Evolutionary conservation across 1,284 basidiomycete genomes (phyloP).

Genomic region (Boletellus dicymbophilus): DNA sequence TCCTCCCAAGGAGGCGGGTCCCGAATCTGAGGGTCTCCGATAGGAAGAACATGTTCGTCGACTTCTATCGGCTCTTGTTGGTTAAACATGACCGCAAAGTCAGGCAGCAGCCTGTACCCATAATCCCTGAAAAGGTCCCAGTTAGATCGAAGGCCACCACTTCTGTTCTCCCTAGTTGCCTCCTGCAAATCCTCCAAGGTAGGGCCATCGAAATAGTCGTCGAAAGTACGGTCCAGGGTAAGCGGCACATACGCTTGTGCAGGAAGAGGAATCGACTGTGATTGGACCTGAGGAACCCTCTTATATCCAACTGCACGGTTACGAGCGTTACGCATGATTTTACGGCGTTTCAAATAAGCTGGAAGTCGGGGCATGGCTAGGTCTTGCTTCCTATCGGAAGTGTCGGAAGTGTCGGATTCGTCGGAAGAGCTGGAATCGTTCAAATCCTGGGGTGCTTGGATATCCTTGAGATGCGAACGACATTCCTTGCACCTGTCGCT

Average conservation of each 20-base stretch:
- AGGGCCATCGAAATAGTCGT: slow-evolving; percentile 1
- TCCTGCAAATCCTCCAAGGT: slow-evolving; percentile 3
- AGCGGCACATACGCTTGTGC: background rate
- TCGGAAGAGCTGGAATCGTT: background rate
- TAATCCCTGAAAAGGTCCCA: slow-evolving; percentile 10
- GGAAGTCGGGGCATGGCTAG: background rate
- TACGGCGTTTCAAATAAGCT: background rate
- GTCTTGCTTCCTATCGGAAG: background rate
- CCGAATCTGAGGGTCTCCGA: background rate
- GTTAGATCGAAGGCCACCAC: background rate
- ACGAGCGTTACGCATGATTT: background rate
- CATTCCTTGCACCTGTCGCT: slow-evolving; percentile 5
- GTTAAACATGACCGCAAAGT: slow-evolving; percentile 6
- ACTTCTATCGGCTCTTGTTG: slow-evolving; percentile 2
- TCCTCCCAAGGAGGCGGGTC: slow-evolving; percentile 3
- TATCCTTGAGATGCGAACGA: too few relatives aligned
- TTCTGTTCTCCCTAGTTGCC: background rate
- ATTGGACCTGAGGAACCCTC: background rate
- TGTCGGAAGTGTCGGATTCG: background rate
- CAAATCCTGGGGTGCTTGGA: too few relatives aligned
- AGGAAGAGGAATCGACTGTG: background rate
- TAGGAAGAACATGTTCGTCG: slow-evolving; percentile 2
- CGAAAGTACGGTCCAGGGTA: slow-evolving; percentile 1
- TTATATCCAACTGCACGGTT: background rate
- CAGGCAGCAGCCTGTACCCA: slow-evolving; percentile 3